These are phyloP conservation scores for Mycosarcoma maydis DNA, from an alignment of 1,284 basidiomycete genomes.

Conservation along the genomic window DNA sequence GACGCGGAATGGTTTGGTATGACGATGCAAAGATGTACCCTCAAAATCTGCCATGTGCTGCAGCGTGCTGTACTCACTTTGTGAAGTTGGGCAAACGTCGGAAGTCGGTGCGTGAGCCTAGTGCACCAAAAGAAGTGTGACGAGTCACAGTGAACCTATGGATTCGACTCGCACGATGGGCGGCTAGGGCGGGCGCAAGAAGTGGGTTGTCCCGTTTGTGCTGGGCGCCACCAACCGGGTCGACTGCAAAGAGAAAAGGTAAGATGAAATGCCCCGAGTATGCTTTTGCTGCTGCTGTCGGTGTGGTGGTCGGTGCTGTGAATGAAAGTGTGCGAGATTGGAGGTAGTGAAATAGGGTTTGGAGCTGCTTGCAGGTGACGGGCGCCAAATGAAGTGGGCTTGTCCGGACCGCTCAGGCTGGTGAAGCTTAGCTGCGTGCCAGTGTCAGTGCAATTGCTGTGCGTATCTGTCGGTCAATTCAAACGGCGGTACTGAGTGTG, in stretches of 20 bases:
- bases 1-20: background rate
- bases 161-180: conserved; percentile 17
- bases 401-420: conserved; percentile 2
- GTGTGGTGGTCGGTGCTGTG: background rate
- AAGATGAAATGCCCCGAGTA: conserved; percentile 17
- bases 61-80: background rate
- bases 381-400: conserved; percentile 11
- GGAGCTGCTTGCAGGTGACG: background rate
- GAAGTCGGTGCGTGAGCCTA: background rate
- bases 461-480: too few species aligned
- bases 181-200: conserved; percentile 1
- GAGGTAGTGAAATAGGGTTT: too few species aligned
- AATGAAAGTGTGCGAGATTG: background rate
- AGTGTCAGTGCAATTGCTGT: too few species aligned
- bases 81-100: background rate
- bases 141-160: too few species aligned
- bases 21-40: background rate
- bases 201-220: conserved; percentile 5
- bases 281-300: background rate
- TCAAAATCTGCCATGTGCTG: background rate
- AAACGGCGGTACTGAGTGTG: too few species aligned
- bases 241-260: background rate
- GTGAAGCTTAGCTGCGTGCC: too few species aligned
- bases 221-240: conserved; percentile 1
- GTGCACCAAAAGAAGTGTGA: too few species aligned